Evolutionary conservation across 768 basidiomycete species (phyloP), one percentile per base, ranked within the genome.

Genomic region (Pleurotus djamor): DNA sequence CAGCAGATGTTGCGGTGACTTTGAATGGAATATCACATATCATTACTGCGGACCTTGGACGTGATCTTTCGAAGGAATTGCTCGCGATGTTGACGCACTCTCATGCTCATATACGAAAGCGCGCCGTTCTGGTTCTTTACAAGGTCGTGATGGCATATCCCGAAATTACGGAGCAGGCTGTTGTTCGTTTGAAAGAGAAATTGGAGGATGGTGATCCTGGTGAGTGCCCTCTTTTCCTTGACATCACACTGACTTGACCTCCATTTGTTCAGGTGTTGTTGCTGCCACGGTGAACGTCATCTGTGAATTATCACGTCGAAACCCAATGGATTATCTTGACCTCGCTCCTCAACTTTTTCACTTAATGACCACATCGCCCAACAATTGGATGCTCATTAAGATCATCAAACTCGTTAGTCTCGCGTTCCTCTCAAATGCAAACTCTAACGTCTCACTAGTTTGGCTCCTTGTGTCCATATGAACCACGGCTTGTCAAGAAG

Each of bases 381-480:
- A 99, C 72, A 99, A 99, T 66, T 99, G 97, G 97, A 96, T 98
- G 93, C 82, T 99, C 60, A 99, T 99, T 72, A 99, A 99, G 75
- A 89, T 98, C 57, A 88, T 98, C 70, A 99, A 99, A 75, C 73
- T 98, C 71, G 96, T 95, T 72, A 66, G 59, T 45, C 12, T 50
- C 60, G 7, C 13, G 14, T 16, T 9, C 8, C 37, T 49, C 13
- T 48, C 33, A 35, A 52, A 60, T 3, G 48, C 60, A 52, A 17
- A 59, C 59, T 59, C 50, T 14, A 28, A 59, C n/a, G 36, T 41
- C 48, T 58, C 60, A 8, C 41, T 67, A 98, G 96, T 98, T 99
- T 75, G 96, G 96, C 17, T 87, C 89, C 14, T 74, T 99, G 16
- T 92, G 92, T 1, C 96, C 97, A 13, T 79, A 91, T 63, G 96